phyloP scores from a whole-genome alignment of 2,329 filamentous ascomycete genomes.

The Cordyceps militaris region DNA sequence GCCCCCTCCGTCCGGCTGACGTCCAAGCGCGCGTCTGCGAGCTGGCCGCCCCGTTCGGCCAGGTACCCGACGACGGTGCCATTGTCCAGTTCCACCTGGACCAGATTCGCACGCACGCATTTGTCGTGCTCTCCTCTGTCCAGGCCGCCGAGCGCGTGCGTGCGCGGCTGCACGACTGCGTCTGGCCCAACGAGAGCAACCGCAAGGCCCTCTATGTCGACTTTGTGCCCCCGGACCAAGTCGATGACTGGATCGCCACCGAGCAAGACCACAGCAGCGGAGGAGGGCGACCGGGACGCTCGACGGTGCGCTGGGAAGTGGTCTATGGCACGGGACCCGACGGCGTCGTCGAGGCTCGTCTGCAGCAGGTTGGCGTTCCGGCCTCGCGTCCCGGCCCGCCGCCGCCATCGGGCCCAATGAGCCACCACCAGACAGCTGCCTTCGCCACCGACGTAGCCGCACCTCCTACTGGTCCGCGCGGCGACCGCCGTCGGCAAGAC shows the following conservation, averaged over 20 bases:
- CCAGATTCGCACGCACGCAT: constrained; percentile 78
- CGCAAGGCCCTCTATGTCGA: constrained; percentile 83
- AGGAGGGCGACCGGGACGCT: constrained; percentile 22
- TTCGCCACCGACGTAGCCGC: too few species aligned
- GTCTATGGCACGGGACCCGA: constrained; percentile 55
- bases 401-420: constrained; percentile 7
- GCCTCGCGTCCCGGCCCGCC: background rate
- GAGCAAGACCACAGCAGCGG: constrained; percentile 47
- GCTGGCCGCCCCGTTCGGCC: constrained; percentile 55
- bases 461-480: background rate
- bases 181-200: constrained; percentile 83
- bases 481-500: background rate
- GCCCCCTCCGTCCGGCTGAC: constrained; percentile 64
- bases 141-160: constrained; percentile 72
- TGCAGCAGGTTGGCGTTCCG: constrained; percentile 29
- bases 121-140: constrained; percentile 63
- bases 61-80: constrained; percentile 40
- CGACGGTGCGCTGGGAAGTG: constrained; percentile 60
- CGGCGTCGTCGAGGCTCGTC: constrained; percentile 43
- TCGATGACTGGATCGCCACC: constrained; percentile 65
- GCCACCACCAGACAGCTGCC: background rate
- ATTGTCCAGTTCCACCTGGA: constrained; percentile 73
- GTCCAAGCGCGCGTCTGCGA: constrained; percentile 63
- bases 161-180: constrained; percentile 63
- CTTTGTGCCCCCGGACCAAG: constrained; percentile 71